phyloP scores from a whole-genome alignment of 768 basidiomycete genomes.

The Termitomyces sp. region DNA sequence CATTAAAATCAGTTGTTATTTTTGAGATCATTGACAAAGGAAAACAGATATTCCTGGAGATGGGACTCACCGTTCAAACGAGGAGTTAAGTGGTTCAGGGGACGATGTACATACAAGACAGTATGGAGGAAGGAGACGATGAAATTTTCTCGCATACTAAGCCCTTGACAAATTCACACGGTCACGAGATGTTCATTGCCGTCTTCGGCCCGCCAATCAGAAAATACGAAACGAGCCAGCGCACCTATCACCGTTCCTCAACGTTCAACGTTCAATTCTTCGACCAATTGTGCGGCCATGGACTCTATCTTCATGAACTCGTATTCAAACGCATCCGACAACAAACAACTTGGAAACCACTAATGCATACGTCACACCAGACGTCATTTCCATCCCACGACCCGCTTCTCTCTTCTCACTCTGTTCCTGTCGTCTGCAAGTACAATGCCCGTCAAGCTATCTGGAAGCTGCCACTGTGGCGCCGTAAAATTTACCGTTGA shows the following conservation, averaged over 20 bases:
- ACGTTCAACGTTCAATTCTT: too few species aligned
- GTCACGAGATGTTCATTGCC: background rate
- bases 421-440: background rate
- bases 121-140: background rate
- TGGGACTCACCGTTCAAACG: background rate
- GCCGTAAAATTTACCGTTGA: slow-evolving; percentile 41
- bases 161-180: background rate
- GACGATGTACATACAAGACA: background rate
- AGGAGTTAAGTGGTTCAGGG: background rate
- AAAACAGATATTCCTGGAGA: background rate
- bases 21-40: background rate
- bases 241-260: too few species aligned
- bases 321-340: background rate
- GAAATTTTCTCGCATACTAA: background rate
- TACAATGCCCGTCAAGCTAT: slow-evolving; percentile 51
- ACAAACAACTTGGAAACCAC: background rate
- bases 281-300: background rate
- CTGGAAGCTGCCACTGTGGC: slow-evolving; percentile 53
- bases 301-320: background rate
- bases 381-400: background rate
- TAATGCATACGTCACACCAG: background rate
- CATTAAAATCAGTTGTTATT: background rate
- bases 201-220: background rate
- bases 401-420: background rate
- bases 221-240: too few species aligned